Conservation (phyloP, 805 yeast species). For the Candida orba region DNA sequence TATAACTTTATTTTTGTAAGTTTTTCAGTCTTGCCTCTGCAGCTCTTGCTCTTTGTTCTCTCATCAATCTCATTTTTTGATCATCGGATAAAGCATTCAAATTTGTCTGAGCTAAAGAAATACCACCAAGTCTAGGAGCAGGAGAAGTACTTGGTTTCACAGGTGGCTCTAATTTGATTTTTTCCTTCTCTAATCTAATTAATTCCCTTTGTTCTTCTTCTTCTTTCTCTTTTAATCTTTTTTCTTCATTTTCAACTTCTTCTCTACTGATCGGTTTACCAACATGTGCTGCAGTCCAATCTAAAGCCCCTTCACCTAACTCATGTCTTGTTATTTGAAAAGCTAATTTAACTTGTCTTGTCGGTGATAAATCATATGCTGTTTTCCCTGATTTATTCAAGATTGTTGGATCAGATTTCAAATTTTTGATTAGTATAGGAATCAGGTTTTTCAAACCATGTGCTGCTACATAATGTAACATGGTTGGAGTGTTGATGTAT, state of each 20-base stretch:
- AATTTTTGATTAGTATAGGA: conserved; percentile 44
- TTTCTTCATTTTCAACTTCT: conserved; percentile 38
- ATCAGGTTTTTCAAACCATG: conserved; percentile 64
- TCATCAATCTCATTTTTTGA: conserved; percentile 71
- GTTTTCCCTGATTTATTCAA: conserved; percentile 49
- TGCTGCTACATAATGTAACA: conserved; percentile 72
- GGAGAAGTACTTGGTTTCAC: conserved; percentile 20
- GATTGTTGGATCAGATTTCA: conserved; percentile 66
- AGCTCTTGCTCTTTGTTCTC: conserved; percentile 94
- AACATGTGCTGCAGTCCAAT: conserved; percentile 66
- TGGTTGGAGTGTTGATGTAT: conserved; percentile 56
- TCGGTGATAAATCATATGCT: conserved; percentile 59
- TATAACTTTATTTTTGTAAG: conserved; percentile 10
- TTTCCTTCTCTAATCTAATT: conserved; percentile 40
- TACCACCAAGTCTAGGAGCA: conserved; percentile 30
- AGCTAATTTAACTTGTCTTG: conserved; percentile 37
- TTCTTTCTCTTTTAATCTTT: conserved; percentile 30
- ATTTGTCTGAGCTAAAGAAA: conserved; percentile 31
- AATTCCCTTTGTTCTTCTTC: conserved; percentile 32
- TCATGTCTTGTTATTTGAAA: conserved; percentile 63
- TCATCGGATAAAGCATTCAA: conserved; percentile 61
- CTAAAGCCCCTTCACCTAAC: conserved; percentile 61
- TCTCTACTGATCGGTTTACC: conserved; percentile 53
- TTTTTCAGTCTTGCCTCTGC: conserved; percentile 75
- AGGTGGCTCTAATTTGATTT: conserved; percentile 28